Percentiles rank a stretch among this genome's conserved stretches.
Conservation (phyloP, 768 basidiomycete species). For the Dacryopinax primogenitus region DNA sequence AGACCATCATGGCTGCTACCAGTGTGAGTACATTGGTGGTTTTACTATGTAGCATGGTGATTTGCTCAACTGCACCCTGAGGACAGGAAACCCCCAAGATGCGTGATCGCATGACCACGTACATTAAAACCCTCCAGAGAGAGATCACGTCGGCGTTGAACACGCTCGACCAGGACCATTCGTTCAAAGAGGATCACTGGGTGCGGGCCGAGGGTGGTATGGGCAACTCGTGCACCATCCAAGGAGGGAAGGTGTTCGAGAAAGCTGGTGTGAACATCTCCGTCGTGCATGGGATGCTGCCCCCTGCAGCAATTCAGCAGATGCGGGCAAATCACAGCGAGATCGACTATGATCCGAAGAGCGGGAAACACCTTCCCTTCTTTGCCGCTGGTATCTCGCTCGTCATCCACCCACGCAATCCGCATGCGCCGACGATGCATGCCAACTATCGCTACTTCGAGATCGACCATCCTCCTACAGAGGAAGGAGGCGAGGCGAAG, state of each 20-base stretch:
- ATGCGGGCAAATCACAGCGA: constrained; percentile 87
- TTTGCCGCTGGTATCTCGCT: constrained; percentile 86
- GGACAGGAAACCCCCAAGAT: constrained; percentile 30
- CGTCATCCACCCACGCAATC: constrained; percentile 89
- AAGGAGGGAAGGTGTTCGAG: constrained; percentile 51
- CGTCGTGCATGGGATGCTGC: constrained; percentile 75
- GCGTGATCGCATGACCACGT: constrained; percentile 65
- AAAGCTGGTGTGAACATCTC: constrained; percentile 95
- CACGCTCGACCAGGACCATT: constrained; percentile 54
- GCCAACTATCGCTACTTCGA: constrained; percentile 98
- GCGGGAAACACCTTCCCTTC: constrained; percentile 61
- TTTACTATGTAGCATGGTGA: not conserved
- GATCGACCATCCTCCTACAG: constrained; percentile 41
- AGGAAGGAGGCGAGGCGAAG: constrained; percentile 26
- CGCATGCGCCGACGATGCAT: constrained; percentile 86
- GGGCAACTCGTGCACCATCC: constrained; percentile 19
- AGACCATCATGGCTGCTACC: not conserved
- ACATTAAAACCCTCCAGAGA: constrained; percentile 63
- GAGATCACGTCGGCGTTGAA: constrained; percentile 68
- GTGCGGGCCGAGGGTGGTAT: constrained; percentile 33
- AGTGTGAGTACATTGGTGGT: not conserved
- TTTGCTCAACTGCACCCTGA: not conserved
- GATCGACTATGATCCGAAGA: constrained; percentile 48
- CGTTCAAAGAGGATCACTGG: constrained; percentile 69
- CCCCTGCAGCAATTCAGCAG: constrained; percentile 79